Evolutionary conservation across 148 eudicot species (phyloP), one percentile per base, ranked within the genome.

Genomic region (Silene latifolia): DNA sequence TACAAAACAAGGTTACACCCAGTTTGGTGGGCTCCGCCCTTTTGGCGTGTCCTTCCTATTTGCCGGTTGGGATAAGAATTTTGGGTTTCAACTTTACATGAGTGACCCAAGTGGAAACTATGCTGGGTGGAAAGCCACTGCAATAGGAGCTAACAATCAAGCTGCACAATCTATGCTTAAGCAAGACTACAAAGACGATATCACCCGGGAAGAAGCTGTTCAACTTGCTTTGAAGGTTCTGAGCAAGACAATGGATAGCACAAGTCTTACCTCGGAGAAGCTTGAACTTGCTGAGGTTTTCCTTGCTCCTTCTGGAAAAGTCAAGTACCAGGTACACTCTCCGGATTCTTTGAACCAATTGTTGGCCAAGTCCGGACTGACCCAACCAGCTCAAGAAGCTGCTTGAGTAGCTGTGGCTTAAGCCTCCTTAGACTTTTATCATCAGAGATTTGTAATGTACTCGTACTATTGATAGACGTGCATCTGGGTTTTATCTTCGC

Each of bases 71-170:
- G 97, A 91, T 62, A 91, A 91, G 76, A 89, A 91, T 54, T 82
- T 81, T 17, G 97, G 97, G 0, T 91, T 93, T 76, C 94, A 91
- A 79, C 96, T 93, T 29, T 93, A 90, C 81, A 85, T 84, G 91
- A 93, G 94, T 53, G 98, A 93, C 74, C 98, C 98, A 0, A 91
- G 97, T 79, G 98, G 98, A 27, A 93, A 91, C 71, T 93, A 91
- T 61, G 93, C 87, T 8, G 98, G 94, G 18, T 93, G 98, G 98
- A 93, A 93, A 76, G 98, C 98, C 15, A 90, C 93, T n/a, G 98
- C 98, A 15, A 83, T 89, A 18, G 98, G 94, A 18, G 91, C 89
- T 4, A 93, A 93, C 74, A 93, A 93, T 77, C 97, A 93, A 79
- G 98, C 97, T 0, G 98, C 98, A 27, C 97, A 91, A 62, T 93